Conservation (phyloP, 768 basidiomycete species). For the Boletales sp. region DNA sequence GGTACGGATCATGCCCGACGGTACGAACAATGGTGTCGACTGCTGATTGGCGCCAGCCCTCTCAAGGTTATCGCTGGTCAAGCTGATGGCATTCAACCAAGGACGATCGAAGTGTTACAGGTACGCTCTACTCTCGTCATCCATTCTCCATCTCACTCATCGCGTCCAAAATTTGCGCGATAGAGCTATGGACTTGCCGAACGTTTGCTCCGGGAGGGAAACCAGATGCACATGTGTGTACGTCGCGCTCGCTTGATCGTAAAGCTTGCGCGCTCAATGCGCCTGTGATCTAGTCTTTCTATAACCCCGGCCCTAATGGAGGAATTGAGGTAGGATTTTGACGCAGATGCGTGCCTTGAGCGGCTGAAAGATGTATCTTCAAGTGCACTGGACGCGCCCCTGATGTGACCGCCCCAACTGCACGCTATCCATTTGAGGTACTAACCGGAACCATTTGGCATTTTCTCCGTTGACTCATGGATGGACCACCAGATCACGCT, state of each 20-base stretch:
- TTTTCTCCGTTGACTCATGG: not conserved
- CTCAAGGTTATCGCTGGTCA: conserved; percentile 42
- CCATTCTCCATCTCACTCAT: not conserved
- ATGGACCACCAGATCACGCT: conserved; percentile 28
- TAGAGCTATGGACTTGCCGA: conserved; percentile 79
- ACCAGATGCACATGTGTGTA: conserved; percentile 69
- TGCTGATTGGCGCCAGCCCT: conserved; percentile 29
- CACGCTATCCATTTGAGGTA: conserved; percentile 72
- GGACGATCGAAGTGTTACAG: conserved; percentile 54
- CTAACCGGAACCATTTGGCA: not conserved
- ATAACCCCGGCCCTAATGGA: conserved; percentile 59
- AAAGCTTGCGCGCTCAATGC: not conserved
- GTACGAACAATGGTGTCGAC: not conserved
- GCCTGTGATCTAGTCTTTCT: conserved; percentile 55
- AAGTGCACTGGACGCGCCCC: conserved; percentile 62
- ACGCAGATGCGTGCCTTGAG: too few species aligned
- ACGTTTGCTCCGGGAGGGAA: conserved; percentile 56
- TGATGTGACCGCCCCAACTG: conserved; percentile 58
- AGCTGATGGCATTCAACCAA: conserved; percentile 54
- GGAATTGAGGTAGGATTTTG: conserved; percentile 51
- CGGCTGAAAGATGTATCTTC: not conserved
- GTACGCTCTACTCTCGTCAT: conserved; percentile 14
- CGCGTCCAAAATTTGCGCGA: not conserved
- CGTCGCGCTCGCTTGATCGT: conserved; percentile 15
- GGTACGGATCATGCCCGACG: conserved; percentile 23